Base-by-base conservation (phyloP, 2,329 filamentous ascomycete genomes). In the Colletotrichum musicola region DNA sequence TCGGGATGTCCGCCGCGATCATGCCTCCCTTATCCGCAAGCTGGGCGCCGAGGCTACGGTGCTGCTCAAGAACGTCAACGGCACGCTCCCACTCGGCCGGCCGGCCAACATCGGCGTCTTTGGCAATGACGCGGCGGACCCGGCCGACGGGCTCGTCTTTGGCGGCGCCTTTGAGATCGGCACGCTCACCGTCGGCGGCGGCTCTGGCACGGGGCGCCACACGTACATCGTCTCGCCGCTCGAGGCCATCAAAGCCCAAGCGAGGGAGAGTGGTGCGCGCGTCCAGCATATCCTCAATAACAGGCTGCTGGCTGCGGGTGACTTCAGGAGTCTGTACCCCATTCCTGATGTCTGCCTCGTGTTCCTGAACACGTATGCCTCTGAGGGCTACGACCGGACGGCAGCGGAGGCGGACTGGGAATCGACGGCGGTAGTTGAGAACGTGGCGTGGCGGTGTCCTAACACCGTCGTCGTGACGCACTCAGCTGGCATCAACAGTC, bases 111-210 rank as follows among this genome's bases (percentile, higher is more conserved):
- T 90, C 7, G 88, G 86, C 7, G 80, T 90, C 62, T 88, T 93
- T 68, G 91, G 91, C 4, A 93, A 93, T 75, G 81, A 85, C 7
- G 93, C 90, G 74, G 72, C 73, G 2, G 90, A 93, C 74, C 67
- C 67, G 1, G 35, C 54, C 22, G 55, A 70, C 16, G 67, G 67
- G 1, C 50, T 55, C 1, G 63, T 67, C 13, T 70, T 62, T 2
- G 64, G 66, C 4, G 82, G 85, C 6, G 86, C 85, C 5, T 93
- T 90, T 73, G 84, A 88, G 71, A 81, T 82, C 18, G 89, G 89
- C 16, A 87, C 89, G 0, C 81, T 93, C 5, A 89, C 88, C 22
- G 90, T 92, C 86, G 90, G 89, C 53, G 90, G 90, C 86, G 90
- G 90, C 1, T 88, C 84, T 20, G 89, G 89, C 10, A 83, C 86